A percentile compares a stretch with the other conserved stretches of the same genome.
These are phyloP conservation scores for Eucalyptus leucophloia DNA, from an alignment of 345 rosid species.

Conservation along the genomic window DNA sequence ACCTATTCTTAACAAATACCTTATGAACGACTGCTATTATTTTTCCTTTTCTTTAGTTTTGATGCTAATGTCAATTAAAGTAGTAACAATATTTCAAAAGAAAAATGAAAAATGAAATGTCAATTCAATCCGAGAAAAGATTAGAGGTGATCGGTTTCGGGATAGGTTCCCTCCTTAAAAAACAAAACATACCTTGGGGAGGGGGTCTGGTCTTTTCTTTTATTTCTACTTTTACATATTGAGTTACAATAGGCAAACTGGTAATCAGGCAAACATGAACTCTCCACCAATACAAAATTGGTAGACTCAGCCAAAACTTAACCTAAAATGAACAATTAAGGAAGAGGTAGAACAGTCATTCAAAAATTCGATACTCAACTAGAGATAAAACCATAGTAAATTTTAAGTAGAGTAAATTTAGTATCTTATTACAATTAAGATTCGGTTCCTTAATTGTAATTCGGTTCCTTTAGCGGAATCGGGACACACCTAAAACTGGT, in stretches of 20 bases:
- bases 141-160: accelerated
- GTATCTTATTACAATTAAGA: neutral
- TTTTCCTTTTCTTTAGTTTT: neutral
- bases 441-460: no score
- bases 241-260: neutral
- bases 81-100: neutral
- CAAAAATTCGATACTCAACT: neutral
- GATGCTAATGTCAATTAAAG: neutral
- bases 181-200: neutral
- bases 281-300: neutral
- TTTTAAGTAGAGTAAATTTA: neutral
- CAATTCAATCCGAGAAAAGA: neutral
- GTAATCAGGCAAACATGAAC: neutral
- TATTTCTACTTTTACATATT: neutral
- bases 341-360: neutral
- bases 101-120: neutral
- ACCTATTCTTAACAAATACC: neutral
- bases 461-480: neutral
- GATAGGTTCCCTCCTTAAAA: accelerated
- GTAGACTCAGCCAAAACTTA: neutral
- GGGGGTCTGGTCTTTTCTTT: neutral
- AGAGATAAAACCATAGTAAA: neutral
- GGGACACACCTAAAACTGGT: accelerated
- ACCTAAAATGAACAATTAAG: neutral
- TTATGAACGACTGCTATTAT: neutral